Conservation (phyloP, 2,329 filamentous ascomycete genomes). For the Penicillium sp. region DNA sequence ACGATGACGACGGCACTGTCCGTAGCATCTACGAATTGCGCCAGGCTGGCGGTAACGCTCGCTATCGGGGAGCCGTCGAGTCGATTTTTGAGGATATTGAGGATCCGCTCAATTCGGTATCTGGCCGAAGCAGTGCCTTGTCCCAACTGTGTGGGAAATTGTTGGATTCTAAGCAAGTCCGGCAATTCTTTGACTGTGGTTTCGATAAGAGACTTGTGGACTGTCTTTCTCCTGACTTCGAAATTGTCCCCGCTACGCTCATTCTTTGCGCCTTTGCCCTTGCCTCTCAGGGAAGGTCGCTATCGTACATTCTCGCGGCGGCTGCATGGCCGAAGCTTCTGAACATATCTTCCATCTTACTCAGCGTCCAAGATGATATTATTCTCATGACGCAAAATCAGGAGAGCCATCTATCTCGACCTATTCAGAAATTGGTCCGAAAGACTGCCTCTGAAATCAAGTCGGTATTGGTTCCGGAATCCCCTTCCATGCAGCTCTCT, state of each 20-base stretch:
- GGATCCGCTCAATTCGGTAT: conserved; percentile 44
- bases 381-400: conserved; percentile 20
- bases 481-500: conserved; percentile 21
- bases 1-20: conserved; percentile 44
- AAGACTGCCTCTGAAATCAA: conserved; percentile 23
- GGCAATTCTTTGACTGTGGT: conserved; percentile 68
- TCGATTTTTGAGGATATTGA: conserved; percentile 60
- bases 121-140: conserved; percentile 53
- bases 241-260: conserved; percentile 42
- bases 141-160: conserved; percentile 57
- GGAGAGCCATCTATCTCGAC: conserved; percentile 29
- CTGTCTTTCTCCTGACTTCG: conserved; percentile 58
- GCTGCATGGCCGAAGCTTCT: conserved; percentile 34
- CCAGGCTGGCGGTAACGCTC: conserved; percentile 56
- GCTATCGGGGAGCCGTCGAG: conserved; percentile 56
- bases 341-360: conserved; percentile 25
- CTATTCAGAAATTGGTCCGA: conserved; percentile 30
- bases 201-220: conserved; percentile 68
- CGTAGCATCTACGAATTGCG: conserved; percentile 62
- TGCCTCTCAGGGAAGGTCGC: conserved; percentile 25
- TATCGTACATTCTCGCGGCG: conserved; percentile 29
- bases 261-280: conserved; percentile 34
- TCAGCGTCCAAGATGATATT: conserved; percentile 31
- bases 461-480: conserved; percentile 26
- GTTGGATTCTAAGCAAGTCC: conserved; percentile 39